Evolutionary conservation across 176 grass and related monocot genomes (phyloP).

Genomic region (Aegilops speltoides): DNA sequence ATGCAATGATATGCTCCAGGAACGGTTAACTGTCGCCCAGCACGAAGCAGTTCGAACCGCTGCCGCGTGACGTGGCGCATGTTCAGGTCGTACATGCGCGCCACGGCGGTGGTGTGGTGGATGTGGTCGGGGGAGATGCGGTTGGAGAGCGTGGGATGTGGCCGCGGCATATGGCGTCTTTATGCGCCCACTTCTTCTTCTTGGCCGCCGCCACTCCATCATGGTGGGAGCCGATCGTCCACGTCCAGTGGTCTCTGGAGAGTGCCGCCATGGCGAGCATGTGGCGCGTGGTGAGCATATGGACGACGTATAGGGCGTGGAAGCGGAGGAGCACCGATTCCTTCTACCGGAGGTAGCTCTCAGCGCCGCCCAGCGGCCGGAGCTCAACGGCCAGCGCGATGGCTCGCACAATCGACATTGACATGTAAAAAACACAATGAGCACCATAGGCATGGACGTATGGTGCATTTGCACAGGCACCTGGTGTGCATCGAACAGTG

Average conservation of each 20-base stretch:
- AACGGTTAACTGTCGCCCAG: not conserved
- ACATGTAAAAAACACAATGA: no score
- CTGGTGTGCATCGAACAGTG: no score
- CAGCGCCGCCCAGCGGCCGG: slow-evolving; percentile 16
- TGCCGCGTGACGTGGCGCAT: fast-evolving
- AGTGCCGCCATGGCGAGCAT: not conserved
- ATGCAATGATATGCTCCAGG: no score
- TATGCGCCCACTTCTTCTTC: slow-evolving; percentile 2
- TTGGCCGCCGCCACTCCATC: not conserved
- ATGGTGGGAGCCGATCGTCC: no score
- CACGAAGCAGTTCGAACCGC: not conserved
- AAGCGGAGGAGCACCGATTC: slow-evolving; percentile 39
- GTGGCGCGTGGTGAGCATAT: not conserved
- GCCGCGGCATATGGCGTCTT: slow-evolving; percentile 43
- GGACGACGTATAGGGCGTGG: slow-evolving; percentile 10
- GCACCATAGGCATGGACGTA: no score
- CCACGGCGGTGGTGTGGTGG: not conserved
- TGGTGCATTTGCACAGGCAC: no score
- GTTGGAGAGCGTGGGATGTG: slow-evolving; percentile 45
- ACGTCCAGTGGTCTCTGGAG: not conserved
- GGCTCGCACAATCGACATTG: not conserved
- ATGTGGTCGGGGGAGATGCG: not conserved
- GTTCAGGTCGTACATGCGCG: slow-evolving; percentile 5
- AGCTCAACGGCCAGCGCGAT: not conserved
- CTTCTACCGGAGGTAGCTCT: slow-evolving; percentile 40